These are phyloP conservation scores for Brassica carinata DNA, from an alignment of 345 rosid species.

Conservation along the genomic window DNA sequence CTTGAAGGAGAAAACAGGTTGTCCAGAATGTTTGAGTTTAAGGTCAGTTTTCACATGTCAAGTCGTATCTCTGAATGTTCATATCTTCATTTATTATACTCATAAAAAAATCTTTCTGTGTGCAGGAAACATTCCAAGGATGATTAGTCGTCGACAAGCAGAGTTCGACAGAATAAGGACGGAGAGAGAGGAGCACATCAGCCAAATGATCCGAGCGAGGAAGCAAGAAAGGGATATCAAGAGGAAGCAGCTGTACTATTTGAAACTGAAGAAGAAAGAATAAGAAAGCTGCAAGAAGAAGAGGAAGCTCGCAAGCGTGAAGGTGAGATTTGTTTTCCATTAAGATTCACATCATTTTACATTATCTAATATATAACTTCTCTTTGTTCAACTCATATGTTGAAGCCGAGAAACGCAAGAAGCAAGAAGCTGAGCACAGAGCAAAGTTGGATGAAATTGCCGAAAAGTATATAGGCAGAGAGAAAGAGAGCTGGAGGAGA, in stretches of 20 bases:
- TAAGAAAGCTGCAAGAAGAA: conserved; percentile 65
- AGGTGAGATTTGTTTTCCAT: conserved; percentile 49
- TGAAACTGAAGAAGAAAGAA: conserved; percentile 70
- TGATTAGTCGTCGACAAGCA: conserved; percentile 61
- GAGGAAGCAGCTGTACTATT: conserved; percentile 54
- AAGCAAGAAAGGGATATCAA: conserved; percentile 46
- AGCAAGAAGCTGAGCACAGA: conserved; percentile 74
- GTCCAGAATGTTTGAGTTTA: conserved; percentile 61
- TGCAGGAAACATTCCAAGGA: conserved; percentile 78
- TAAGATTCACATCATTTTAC: conserved; percentile 17
- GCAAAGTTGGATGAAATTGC: conserved; percentile 89
- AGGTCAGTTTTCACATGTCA: conserved; percentile 5
- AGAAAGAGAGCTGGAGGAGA: conserved; percentile 81
- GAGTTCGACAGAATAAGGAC: conserved; percentile 67
- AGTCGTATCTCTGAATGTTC: background rate
- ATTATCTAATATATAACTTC: background rate
- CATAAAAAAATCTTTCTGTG: background rate
- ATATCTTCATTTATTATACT: background rate
- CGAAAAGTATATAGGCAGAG: conserved; percentile 84
- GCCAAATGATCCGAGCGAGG: conserved; percentile 61
- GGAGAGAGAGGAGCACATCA: conserved; percentile 74
- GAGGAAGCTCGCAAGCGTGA: conserved; percentile 87
- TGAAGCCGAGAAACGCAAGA: conserved; percentile 83
- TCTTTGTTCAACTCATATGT: conserved; percentile 24
- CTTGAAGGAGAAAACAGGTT: conserved; percentile 84